phyloP scores from a whole-genome alignment of 2,329 filamentous ascomycete genomes.

The Sphaerulina musiva region DNA sequence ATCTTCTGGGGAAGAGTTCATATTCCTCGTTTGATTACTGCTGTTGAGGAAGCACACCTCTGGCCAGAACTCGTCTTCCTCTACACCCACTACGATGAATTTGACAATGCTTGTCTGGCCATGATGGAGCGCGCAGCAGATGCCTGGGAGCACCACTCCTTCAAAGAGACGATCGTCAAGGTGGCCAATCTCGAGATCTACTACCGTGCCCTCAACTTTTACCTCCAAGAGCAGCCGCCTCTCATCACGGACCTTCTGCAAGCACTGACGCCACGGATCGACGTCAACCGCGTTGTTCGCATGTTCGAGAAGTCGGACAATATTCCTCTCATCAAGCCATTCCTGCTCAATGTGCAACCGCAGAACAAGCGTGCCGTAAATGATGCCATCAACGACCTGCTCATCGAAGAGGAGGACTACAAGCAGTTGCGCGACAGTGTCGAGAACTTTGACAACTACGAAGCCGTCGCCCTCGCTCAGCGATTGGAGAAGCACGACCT shows the following conservation, averaged over 20 bases:
- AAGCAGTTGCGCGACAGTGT: constrained; percentile 97
- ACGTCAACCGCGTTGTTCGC: constrained; percentile 97
- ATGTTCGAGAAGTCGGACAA: constrained; percentile 99
- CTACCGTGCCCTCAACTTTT: constrained; percentile 94
- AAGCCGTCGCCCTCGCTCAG: constrained; percentile 83
- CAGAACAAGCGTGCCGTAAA: constrained; percentile 99
- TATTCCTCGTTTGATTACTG: constrained; percentile 91
- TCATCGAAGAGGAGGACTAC: constrained; percentile 99
- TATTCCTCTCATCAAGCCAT: constrained; percentile 95
- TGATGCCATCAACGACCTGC: constrained; percentile 91
- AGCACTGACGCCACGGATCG: constrained; percentile 82
- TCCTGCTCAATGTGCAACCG: constrained; percentile 88
- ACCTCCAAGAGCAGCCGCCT: constrained; percentile 92
- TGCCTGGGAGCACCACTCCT: constrained; percentile 98
- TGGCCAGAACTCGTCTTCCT: constrained; percentile 98
- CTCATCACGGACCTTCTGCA: constrained; percentile 93
- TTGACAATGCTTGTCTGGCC: constrained; percentile 89
- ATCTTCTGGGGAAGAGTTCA: constrained; percentile 98
- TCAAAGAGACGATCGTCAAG: constrained; percentile 98
- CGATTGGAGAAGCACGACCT: constrained; percentile 95
- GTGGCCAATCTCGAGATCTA: constrained; percentile 98
- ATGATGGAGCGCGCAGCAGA: constrained; percentile 98
- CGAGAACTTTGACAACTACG: constrained; percentile 98
- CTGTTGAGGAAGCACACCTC: constrained; percentile 86
- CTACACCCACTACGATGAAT: constrained; percentile 97